A percentile compares a stretch with the other conserved stretches of the same genome.
Conservation (phyloP, 1,284 basidiomycete genomes). For the Ceratobasidium sp. region DNA sequence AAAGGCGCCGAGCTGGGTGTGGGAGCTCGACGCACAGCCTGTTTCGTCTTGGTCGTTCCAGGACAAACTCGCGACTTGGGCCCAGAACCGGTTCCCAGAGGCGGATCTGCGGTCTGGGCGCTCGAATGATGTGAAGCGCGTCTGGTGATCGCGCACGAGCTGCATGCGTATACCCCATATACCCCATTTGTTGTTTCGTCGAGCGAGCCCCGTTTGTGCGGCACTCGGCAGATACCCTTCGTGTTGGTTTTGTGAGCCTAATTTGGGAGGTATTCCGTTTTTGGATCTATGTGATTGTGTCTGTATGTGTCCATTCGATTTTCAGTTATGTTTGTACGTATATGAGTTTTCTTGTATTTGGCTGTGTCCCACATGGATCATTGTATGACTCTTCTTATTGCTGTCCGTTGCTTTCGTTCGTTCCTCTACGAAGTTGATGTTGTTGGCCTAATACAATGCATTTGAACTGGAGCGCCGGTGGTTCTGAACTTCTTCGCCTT, state of each 20-base stretch:
- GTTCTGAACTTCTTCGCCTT: conserved; percentile 21
- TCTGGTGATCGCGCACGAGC: conserved; percentile 32
- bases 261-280: conserved; percentile 33
- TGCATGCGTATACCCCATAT: conserved; percentile 22
- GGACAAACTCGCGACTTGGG: conserved; percentile 38
- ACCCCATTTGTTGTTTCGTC: conserved; percentile 11
- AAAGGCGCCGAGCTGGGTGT: conserved; percentile 12
- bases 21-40: conserved; percentile 12
- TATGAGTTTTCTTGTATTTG: conserved; percentile 36
- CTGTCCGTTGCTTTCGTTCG: background rate
- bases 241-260: conserved; percentile 32
- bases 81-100: conserved; percentile 42
- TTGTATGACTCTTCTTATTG: background rate
- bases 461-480: conserved; percentile 13
- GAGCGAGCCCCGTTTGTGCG: conserved; percentile 40
- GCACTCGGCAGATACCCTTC: conserved; percentile 28
- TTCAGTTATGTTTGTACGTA: conserved; percentile 30
- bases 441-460: conserved; percentile 9
- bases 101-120: conserved; percentile 34
- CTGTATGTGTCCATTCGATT: conserved; percentile 25
- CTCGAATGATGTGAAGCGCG: conserved; percentile 31
- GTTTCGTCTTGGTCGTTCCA: conserved; percentile 35
- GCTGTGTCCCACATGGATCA: conserved; percentile 2
- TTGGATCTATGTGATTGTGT: conserved; percentile 35
- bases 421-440: conserved; percentile 1